Conservation (phyloP, 176 grass and related monocot genomes). For the Juncus effusus region DNA sequence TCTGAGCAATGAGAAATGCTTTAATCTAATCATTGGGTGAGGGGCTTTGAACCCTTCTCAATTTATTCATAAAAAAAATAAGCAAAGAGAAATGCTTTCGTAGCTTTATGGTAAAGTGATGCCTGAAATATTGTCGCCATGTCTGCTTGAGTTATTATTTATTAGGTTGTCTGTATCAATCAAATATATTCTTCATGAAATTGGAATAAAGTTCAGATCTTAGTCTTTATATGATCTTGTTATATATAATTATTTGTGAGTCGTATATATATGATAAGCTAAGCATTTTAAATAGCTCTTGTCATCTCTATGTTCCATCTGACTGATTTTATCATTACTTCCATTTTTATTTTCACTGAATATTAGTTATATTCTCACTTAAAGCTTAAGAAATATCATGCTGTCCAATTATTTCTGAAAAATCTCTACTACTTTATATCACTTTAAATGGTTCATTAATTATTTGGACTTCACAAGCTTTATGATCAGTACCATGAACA, state of each 20-base stretch:
- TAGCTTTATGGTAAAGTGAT: constrained; percentile 34
- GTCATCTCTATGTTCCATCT: background rate
- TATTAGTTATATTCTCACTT: background rate
- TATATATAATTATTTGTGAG: background rate
- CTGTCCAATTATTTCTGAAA: background rate
- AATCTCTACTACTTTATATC: constrained; percentile 7
- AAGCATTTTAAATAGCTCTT: background rate
- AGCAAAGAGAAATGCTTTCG: constrained; percentile 46
- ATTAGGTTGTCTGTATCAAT: background rate
- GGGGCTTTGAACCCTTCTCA: too few species aligned
- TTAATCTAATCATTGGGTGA: background rate
- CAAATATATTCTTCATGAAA: constrained; percentile 31
- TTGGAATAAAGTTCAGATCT: constrained; percentile 20
- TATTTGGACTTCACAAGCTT: background rate
- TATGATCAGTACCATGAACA: background rate
- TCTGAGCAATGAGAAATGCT: constrained; percentile 44
- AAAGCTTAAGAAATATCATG: too few species aligned
- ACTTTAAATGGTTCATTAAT: background rate
- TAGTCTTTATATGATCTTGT: background rate
- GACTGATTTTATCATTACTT: background rate
- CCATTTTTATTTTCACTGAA: background rate
- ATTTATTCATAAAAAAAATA: background rate
- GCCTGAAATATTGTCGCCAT: constrained; percentile 32
- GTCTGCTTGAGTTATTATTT: constrained; percentile 18
- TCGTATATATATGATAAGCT: too few species aligned